phyloP scores from a whole-genome alignment of 345 rosid genomes.

The Murraya paniculata region DNA sequence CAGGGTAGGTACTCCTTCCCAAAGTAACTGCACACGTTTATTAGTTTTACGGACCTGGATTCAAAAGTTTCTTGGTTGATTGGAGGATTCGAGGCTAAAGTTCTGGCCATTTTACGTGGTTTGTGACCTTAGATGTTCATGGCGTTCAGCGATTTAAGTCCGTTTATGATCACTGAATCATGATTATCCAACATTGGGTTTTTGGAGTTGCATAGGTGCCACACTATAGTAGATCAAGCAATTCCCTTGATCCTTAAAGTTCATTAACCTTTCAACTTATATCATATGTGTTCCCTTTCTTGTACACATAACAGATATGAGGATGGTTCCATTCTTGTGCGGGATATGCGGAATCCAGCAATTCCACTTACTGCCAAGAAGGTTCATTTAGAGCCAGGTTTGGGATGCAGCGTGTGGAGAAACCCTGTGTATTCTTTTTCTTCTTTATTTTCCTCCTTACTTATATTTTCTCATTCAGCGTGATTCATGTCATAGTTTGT shows the following conservation, averaged over 20 bases:
- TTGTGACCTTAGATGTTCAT: not conserved
- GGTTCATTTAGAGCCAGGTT: constrained; percentile 93
- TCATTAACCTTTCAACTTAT: not conserved
- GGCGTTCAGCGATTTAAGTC: not conserved
- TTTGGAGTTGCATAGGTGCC: not conserved
- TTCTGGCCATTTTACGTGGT: not conserved
- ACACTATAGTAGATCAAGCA: not conserved
- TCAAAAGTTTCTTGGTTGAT: constrained; percentile 17
- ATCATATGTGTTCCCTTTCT: constrained; percentile 13
- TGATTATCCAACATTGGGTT: not conserved
- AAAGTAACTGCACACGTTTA: not conserved
- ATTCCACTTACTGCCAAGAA: constrained; percentile 62
- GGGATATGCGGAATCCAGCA: constrained; percentile 78
- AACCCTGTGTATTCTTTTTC: constrained; percentile 15
- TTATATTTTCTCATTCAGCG: constrained; percentile 5
- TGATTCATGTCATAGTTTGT: constrained; percentile 11
- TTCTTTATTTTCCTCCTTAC: constrained; percentile 3
- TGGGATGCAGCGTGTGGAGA: constrained; percentile 10
- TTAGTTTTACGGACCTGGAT: not conserved
- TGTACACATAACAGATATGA: constrained; percentile 54
- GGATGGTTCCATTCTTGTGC: constrained; percentile 84
- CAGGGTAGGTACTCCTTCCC: constrained; percentile 53
- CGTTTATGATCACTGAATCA: not conserved
- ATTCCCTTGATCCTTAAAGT: constrained; percentile 1
- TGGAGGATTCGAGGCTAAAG: constrained; percentile 36